Evolutionary conservation across 805 yeast genomes (phyloP).

Genomic region (Babjeviella inositovora): DNA sequence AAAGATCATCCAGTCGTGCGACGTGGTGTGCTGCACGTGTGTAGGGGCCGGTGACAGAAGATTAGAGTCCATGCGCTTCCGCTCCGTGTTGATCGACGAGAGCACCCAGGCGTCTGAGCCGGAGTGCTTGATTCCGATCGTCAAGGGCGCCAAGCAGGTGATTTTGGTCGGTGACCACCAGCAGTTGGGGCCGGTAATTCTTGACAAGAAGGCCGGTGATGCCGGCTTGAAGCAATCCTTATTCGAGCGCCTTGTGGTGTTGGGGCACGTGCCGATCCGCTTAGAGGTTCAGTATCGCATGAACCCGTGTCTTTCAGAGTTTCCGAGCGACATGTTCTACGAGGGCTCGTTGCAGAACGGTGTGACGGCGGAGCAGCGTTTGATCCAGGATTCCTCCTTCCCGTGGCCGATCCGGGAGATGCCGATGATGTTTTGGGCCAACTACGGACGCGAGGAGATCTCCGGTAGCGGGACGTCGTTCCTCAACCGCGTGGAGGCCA

Average conservation of each 20-base stretch:
- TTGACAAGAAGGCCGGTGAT: constrained; percentile 65
- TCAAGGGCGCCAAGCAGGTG: constrained; percentile 80
- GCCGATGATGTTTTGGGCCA: constrained; percentile 97
- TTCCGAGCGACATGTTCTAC: constrained; percentile 82
- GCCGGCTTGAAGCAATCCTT: constrained; percentile 81
- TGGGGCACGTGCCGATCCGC: constrained; percentile 76
- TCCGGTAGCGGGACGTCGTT: constrained; percentile 69
- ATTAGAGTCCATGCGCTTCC: constrained; percentile 36
- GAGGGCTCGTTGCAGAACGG: constrained; percentile 90
- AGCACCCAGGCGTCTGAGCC: constrained; percentile 92
- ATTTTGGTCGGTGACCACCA: constrained; percentile 91
- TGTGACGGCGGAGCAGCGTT: constrained; percentile 63
- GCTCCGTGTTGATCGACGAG: constrained; percentile 81
- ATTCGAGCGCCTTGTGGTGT: constrained; percentile 69
- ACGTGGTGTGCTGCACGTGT: constrained; percentile 83
- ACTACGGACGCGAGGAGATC: constrained; percentile 79
- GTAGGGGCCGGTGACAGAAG: constrained; percentile 80
- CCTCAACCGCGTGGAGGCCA: constrained; percentile 78
- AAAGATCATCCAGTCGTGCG: constrained; percentile 34
- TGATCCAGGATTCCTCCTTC: constrained; percentile 35
- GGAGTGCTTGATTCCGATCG: constrained; percentile 77
- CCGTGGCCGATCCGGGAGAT: constrained; percentile 82
- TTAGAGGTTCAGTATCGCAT: constrained; percentile 89
- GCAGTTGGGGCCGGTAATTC: constrained; percentile 85
- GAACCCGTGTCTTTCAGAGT: constrained; percentile 81